phyloP scores from a whole-genome alignment of 768 basidiomycete species.

The Lanmaoa pseudosensibilis region DNA sequence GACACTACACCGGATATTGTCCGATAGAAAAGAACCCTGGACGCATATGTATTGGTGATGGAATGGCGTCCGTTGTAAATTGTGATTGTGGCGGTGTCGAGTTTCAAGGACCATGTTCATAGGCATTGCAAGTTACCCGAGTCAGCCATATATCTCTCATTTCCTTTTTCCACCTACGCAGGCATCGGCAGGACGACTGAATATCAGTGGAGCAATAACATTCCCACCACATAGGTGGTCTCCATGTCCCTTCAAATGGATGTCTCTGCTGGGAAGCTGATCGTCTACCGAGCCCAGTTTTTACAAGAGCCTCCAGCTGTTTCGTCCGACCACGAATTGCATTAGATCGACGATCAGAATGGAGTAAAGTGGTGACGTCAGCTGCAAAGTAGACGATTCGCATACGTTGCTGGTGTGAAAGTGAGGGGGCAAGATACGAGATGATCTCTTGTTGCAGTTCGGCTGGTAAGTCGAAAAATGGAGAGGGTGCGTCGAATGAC shows the following conservation, averaged over 20 bases:
- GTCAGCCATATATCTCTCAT: slow-evolving; percentile 49
- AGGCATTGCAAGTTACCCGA: slow-evolving; percentile 45
- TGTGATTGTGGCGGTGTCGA: background rate
- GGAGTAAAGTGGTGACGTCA: slow-evolving; percentile 45
- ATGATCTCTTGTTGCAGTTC: slow-evolving; percentile 61
- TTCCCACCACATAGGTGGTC: slow-evolving; percentile 36
- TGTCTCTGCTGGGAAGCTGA: slow-evolving; percentile 4
- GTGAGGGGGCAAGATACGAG: slow-evolving; percentile 54
- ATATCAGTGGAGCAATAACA: slow-evolving; percentile 28
- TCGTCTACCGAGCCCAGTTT: slow-evolving; percentile 8
- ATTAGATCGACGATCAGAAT: slow-evolving; percentile 24
- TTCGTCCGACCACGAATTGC: slow-evolving; percentile 4
- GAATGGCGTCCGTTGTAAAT: slow-evolving; percentile 6
- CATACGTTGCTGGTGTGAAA: slow-evolving; percentile 55
- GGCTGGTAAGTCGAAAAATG: slow-evolving; percentile 47
- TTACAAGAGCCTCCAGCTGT: slow-evolving; percentile 4
- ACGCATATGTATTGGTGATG: background rate
- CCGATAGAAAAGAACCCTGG: background rate
- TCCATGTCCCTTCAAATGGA: slow-evolving; percentile 35
- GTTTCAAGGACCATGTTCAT: slow-evolving; percentile 34
- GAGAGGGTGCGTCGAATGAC: slow-evolving; percentile 12
- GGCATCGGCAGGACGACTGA: slow-evolving; percentile 25
- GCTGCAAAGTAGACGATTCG: slow-evolving; percentile 55
- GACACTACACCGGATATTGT: slow-evolving; percentile 13
- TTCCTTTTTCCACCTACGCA: slow-evolving; percentile 40